phyloP scores from a whole-genome alignment of 1,284 basidiomycete species.

The Boletus semigastroideus region DNA sequence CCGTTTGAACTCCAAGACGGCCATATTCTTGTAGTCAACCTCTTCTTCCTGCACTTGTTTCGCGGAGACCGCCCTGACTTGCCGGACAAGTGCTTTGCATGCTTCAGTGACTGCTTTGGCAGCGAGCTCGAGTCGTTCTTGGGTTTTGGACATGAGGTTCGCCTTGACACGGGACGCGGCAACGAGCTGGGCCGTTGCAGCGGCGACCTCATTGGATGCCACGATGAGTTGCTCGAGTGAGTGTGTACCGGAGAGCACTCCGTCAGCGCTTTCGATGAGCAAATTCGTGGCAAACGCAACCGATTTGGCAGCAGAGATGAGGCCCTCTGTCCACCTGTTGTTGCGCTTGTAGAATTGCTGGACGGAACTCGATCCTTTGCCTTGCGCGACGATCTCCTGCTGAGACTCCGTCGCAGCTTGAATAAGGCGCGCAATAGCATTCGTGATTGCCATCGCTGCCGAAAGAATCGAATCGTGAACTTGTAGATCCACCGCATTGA shows the following conservation, averaged over 20 bases:
- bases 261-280: slow-evolving; percentile 97
- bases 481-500: slow-evolving; percentile 89
- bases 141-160: slow-evolving; percentile 97
- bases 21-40: slow-evolving; percentile 91
- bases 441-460: slow-evolving; percentile 93
- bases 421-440: slow-evolving; percentile 92
- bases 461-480: slow-evolving; percentile 98
- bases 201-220: slow-evolving; percentile 97
- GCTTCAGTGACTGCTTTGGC: slow-evolving; percentile 98
- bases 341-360: slow-evolving; percentile 99
- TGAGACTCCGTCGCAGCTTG: slow-evolving; percentile 96
- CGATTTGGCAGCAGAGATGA: slow-evolving; percentile 96
- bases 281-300: slow-evolving; percentile 97
- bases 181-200: slow-evolving; percentile 96
- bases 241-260: slow-evolving; percentile 94
- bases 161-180: slow-evolving; percentile 98
- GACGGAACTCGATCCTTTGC: slow-evolving; percentile 84
- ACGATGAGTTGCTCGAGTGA: slow-evolving; percentile 98
- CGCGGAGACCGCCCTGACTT: slow-evolving; percentile 94
- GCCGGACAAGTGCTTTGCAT: slow-evolving; percentile 95
- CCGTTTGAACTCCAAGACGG: slow-evolving; percentile 94
- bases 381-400: slow-evolving; percentile 96
- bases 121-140: slow-evolving; percentile 93
- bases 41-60: slow-evolving; percentile 80
- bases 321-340: slow-evolving; percentile 99